A percentile compares a stretch with the other conserved stretches of the same genome.
These are phyloP conservation scores for Neurospora sp. DNA, from an alignment of 495 filamentous ascomycete species.

Conservation along the genomic window DNA sequence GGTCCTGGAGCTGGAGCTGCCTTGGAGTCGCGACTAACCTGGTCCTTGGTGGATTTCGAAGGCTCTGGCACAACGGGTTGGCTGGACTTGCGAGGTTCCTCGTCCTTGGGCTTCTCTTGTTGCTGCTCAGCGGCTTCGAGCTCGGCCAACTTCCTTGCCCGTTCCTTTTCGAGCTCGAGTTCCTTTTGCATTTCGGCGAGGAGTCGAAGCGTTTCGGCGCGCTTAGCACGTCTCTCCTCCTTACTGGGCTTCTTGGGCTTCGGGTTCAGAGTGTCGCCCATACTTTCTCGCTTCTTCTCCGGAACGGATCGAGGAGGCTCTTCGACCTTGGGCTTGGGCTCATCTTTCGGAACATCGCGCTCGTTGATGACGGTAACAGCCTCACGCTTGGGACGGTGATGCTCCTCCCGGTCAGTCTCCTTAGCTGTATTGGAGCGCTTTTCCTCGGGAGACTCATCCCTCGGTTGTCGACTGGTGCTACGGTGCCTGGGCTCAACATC, in stretches of 20 bases:
- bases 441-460: conserved; percentile 12
- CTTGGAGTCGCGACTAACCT: conserved; percentile 12
- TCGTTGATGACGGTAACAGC: conserved; percentile 14
- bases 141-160: conserved; percentile 8
- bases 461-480: neutral
- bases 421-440: conserved; percentile 11
- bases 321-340: conserved; percentile 10
- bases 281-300: conserved; percentile 10
- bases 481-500: conserved; percentile 1
- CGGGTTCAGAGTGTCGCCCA: conserved; percentile 4
- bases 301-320: neutral
- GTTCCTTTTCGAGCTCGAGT: conserved; percentile 19
- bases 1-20: neutral
- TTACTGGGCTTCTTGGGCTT: conserved; percentile 12
- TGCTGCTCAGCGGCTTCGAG: conserved; percentile 1
- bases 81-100: neutral
- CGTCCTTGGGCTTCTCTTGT: neutral
- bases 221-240: conserved; percentile 14
- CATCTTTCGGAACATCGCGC: conserved; percentile 22
- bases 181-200: conserved; percentile 19
- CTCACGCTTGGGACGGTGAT: conserved; percentile 12
- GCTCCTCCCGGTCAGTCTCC: conserved; percentile 15
- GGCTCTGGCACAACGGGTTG: neutral
- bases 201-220: conserved; percentile 16
- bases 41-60: neutral